Evolutionary conservation across 371 early-diverging fungal species (phyloP).

Genomic region (Apophysomyces ossiformis): DNA sequence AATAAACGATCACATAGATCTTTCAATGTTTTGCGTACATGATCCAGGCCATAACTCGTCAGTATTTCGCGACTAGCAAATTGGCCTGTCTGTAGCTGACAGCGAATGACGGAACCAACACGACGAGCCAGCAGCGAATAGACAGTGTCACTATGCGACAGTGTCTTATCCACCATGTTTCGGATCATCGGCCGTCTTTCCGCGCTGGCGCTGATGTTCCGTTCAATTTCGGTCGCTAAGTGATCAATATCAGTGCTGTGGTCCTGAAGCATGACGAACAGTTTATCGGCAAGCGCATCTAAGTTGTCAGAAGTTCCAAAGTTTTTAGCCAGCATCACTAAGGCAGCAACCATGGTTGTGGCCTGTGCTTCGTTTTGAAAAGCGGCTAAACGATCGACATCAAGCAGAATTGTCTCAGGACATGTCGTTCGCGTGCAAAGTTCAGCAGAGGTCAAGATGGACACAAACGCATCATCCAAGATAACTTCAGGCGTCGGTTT

Average conservation of each 20-base stretch:
- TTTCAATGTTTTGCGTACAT: constrained; percentile 60
- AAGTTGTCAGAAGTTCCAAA: constrained; percentile 40
- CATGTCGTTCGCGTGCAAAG: constrained; percentile 25
- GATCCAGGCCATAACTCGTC: constrained; percentile 64
- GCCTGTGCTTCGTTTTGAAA: constrained; percentile 74
- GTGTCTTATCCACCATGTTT: constrained; percentile 75
- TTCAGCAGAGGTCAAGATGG: constrained; percentile 49
- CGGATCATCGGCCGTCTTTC: constrained; percentile 57
- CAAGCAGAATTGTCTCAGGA: constrained; percentile 76
- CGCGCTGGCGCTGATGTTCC: constrained; percentile 21
- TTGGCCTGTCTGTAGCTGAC: constrained; percentile 57
- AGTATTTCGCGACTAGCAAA: constrained; percentile 52
- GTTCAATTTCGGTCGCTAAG: constrained; percentile 48
- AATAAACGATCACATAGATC: constrained; percentile 49
- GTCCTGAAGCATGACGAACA: constrained; percentile 62
- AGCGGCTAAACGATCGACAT: constrained; percentile 59
- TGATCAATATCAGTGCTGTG: constrained; percentile 55
- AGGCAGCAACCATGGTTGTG: constrained; percentile 66
- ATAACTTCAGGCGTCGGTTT: constrained; percentile 36
- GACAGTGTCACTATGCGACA: constrained; percentile 71
- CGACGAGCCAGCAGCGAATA: constrained; percentile 69
- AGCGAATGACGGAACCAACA: constrained; percentile 54
- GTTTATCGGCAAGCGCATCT: constrained; percentile 45
- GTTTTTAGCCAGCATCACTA: constrained; percentile 74
- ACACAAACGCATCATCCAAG: constrained; percentile 69